Evolutionary conservation across 257 asterid species (phyloP), one percentile per base, ranked within the genome.

Genomic region (Lycium barbarum): DNA sequence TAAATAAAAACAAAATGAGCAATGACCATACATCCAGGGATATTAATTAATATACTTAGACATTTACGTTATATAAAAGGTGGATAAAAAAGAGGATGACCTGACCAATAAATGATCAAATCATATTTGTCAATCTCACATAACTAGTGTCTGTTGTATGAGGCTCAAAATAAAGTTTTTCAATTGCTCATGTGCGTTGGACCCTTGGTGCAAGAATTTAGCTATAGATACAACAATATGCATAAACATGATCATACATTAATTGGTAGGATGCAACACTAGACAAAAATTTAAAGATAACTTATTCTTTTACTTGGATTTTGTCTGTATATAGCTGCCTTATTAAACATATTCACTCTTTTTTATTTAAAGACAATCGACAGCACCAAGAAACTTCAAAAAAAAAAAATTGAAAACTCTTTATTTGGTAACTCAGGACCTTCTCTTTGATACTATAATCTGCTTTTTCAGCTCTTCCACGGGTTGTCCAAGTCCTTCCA

Each of bases 401-500:
- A 51, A 68, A 3, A 38, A 78, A 22, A 78, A 9, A 8, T 78
- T 78, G 82, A 26, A 53, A 53, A n/a, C 43, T 78, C 65, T 33
- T 78, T 20, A 82, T 82, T 82, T 62, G 79, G 33, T 0, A 82
- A 20, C 43, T 62, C 65, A 59, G 0, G 63, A 15, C 53, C 76
- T 43, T 33, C 0, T 35, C 40, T 70, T 58, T 68, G 83, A 81
- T 33, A 33, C 67, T 53, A 40, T 62, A 2, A 82, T 53, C 47
- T 36, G 63, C 18, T 66, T 85, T 80, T 90, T 90, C 83, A 94
- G 33, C 83, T 91, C 97, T 82, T 91, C 89, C 84, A 94, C 76
- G n/a, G 87, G 93, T 51, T 85, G 87, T 66, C 88, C 80, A 80
- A 94, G 94, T 73, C 89, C 93, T 71, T 87, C 90, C 57, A 94